These are phyloP conservation scores for Tetrahymena thermophila DNA, from an alignment of 73 alveolate genomes.

Conservation along the genomic window DNA sequence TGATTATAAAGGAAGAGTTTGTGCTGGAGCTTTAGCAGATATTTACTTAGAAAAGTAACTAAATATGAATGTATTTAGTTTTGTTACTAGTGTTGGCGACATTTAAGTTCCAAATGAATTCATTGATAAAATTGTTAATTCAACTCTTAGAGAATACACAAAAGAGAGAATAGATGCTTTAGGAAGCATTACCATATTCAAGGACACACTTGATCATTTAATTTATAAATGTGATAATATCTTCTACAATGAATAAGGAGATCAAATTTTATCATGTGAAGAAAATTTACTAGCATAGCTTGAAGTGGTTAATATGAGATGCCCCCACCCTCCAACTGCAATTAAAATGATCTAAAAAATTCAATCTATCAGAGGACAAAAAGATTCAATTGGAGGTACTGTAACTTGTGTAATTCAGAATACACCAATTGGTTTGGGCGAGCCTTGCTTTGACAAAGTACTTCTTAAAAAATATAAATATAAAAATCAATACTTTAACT, in stretches of 20 bases:
- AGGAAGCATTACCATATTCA: background rate
- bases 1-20: slow-evolving; percentile 7
- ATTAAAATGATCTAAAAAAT: slow-evolving; percentile 54
- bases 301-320: slow-evolving; percentile 40
- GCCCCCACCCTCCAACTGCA: slow-evolving; percentile 66
- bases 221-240: slow-evolving; percentile 9
- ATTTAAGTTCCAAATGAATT: slow-evolving; percentile 35
- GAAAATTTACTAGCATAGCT: background rate
- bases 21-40: slow-evolving; percentile 44
- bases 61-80: slow-evolving; percentile 21
- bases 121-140: background rate
- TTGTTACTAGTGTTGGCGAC: slow-evolving; percentile 51
- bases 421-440: slow-evolving; percentile 74
- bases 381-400: slow-evolving; percentile 72
- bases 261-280: background rate
- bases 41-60: slow-evolving; percentile 40
- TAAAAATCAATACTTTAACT: background rate
- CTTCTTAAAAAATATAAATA: background rate
- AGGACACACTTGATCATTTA: background rate
- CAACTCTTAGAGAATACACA: background rate
- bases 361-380: slow-evolving; percentile 27
- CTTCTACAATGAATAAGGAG: background rate
- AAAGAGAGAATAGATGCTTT: slow-evolving; percentile 22
- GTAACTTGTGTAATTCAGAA: slow-evolving; percentile 44
- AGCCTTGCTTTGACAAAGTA: slow-evolving; percentile 81